Percentiles rank a stretch among this genome's conserved stretches.
Evolutionary conservation across 2,329 filamentous ascomycete genomes (phyloP).

Genomic region (Exophiala xenobiotica): DNA sequence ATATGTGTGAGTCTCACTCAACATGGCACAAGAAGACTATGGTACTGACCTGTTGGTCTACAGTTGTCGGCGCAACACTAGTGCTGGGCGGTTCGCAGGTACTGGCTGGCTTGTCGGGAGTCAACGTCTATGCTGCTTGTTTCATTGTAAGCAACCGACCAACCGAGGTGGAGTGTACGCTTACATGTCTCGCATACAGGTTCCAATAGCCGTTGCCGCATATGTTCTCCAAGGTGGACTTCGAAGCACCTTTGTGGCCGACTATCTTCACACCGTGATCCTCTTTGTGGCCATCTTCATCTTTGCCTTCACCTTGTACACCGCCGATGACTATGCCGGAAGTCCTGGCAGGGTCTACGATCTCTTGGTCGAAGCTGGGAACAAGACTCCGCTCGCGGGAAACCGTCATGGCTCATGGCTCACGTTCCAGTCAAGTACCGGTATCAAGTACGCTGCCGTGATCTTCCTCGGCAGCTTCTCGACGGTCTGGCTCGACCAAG

Average conservation of each 20-base stretch:
- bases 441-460: slow-evolving; percentile 41
- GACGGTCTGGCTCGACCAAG: slow-evolving; percentile 41
- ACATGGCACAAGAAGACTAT: slow-evolving; percentile 6
- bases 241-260: slow-evolving; percentile 73
- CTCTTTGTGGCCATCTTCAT: slow-evolving; percentile 76
- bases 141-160: slow-evolving; percentile 29
- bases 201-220: slow-evolving; percentile 74
- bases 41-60: slow-evolving; percentile 6
- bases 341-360: slow-evolving; percentile 77
- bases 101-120: slow-evolving; percentile 41
- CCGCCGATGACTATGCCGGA: slow-evolving; percentile 69
- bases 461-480: slow-evolving; percentile 40
- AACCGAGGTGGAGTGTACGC: background rate
- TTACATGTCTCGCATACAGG: slow-evolving; percentile 30
- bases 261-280: slow-evolving; percentile 75
- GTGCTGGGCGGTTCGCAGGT: slow-evolving; percentile 43
- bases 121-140: slow-evolving; percentile 44
- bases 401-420: slow-evolving; percentile 79
- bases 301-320: slow-evolving; percentile 48
- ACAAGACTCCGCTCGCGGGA: slow-evolving; percentile 70
- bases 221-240: slow-evolving; percentile 64
- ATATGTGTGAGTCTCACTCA: slow-evolving; percentile 1
- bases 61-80: slow-evolving; percentile 26
- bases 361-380: slow-evolving; percentile 66
- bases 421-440: slow-evolving; percentile 46